A percentile compares a stretch with the other conserved stretches of the same genome.
Conservation (phyloP, 2,329 filamentous ascomycete genomes). For the Paracamarosporium sp. region DNA sequence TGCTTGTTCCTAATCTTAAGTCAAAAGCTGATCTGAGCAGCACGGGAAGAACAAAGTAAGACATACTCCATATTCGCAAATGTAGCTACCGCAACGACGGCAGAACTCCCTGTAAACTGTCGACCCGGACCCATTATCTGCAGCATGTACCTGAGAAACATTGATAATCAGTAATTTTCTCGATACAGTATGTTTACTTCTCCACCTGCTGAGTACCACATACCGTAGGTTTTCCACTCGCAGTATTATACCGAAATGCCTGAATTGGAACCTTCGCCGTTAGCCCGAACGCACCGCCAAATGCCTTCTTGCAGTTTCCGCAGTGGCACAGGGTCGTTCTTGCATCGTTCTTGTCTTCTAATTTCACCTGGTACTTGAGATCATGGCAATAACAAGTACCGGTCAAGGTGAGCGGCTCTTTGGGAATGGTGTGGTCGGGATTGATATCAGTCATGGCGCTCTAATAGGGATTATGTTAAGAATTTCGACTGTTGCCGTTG, state of each 20-base stretch:
- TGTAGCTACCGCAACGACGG: constrained; percentile 57
- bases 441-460: neutral
- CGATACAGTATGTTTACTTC: constrained; percentile 1
- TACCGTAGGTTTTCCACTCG: constrained; percentile 19
- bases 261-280: constrained; percentile 59
- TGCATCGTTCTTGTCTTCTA: constrained; percentile 55
- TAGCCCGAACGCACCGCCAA: constrained; percentile 59
- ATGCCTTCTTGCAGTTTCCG: constrained; percentile 61
- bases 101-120: constrained; percentile 61
- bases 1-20: neutral
- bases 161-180: too few relatives aligned
- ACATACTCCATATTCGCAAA: constrained; percentile 58
- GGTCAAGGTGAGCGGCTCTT: constrained; percentile 26
- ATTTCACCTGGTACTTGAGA: constrained; percentile 55
- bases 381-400: constrained; percentile 58
- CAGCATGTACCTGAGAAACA: constrained; percentile 49
- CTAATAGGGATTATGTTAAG: neutral
- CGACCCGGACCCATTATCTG: constrained; percentile 58
- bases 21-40: neutral
- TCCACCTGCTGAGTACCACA: constrained; percentile 1
- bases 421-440: neutral
- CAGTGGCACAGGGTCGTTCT: constrained; percentile 62
- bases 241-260: constrained; percentile 48
- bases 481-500: neutral
- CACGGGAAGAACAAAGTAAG: neutral